A percentile compares a stretch with the other conserved stretches of the same genome.
Evolutionary conservation across 2,329 filamentous ascomycete species (phyloP).

Genomic region (Colletotrichum plurivorum): DNA sequence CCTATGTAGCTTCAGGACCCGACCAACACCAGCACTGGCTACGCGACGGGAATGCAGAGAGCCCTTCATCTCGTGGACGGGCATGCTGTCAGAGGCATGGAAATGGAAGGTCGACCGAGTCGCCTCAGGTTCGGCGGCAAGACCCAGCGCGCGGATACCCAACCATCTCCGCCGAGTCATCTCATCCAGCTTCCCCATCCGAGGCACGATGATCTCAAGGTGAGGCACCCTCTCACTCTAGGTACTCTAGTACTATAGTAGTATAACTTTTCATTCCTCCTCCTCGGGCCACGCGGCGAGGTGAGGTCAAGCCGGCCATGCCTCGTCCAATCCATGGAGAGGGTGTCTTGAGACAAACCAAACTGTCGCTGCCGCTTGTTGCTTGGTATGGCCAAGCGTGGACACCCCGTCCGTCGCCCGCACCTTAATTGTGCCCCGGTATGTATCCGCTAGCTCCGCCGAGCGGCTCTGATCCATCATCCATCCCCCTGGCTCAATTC

Average conservation of each 20-base stretch:
- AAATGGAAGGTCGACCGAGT: not conserved
- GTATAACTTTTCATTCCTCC: conserved; percentile 2
- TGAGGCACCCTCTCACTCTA: too few species aligned
- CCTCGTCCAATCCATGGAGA: conserved; percentile 20
- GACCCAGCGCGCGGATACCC: not conserved
- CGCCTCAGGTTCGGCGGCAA: not conserved
- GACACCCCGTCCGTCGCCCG: conserved; percentile 27
- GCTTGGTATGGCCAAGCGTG: conserved; percentile 33
- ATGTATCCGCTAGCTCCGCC: conserved; percentile 26
- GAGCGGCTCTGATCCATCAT: not conserved
- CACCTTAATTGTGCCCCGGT: conserved; percentile 35
- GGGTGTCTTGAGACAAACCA: conserved; percentile 24
- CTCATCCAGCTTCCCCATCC: conserved; percentile 1
- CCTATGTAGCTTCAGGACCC: too few species aligned
- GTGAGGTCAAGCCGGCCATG: conserved; percentile 14
- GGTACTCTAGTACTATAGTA: too few species aligned
- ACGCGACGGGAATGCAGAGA: conserved; percentile 3
- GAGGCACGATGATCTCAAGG: too few species aligned
- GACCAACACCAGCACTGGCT: too few species aligned
- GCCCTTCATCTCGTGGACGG: conserved; percentile 14
- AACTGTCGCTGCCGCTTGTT: conserved; percentile 28
- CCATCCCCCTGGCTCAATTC: not conserved
- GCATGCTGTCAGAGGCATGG: conserved; percentile 21
- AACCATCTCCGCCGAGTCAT: conserved; percentile 10
- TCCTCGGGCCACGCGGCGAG: conserved; percentile 3